Evolutionary conservation across 805 yeast genomes (phyloP), one percentile per base, ranked within the genome.

Genomic region (Starmerella apicola): DNA sequence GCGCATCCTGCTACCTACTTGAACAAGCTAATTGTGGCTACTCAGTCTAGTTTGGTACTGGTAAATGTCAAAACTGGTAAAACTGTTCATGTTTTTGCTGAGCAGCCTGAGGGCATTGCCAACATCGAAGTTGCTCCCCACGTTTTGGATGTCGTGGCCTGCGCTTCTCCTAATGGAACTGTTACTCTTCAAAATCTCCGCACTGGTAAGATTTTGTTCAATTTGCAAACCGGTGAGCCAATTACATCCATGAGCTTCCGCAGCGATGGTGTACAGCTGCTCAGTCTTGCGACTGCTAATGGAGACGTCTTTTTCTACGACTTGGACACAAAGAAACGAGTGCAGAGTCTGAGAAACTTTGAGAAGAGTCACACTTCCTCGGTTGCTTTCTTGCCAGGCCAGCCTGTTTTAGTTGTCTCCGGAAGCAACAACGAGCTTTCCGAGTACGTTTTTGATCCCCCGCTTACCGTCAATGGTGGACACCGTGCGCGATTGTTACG

Each of bases 361-460:
- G 68, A 68, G 39, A 68, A 68, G 42, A 94, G 94, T 18, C 95
- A 95, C 50, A 76, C 85, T 12, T 65, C 84, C 4, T 73, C 71
- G 37, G 81, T 74, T 4, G 66, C 71, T 34, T 91, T 84, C 58
- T 64, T 91, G 41, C 79, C 82, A 50, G 96, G 96, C 3, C 97
- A 88, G 62, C 86, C 98, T 0, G 77, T 93, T 17, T 64, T 85
- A 15, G 78, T 91, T 12, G 80, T 95, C 2, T 75, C 79, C 32
- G 97, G 97, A 50, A 88, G 81, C 26, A 97, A 93, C 57, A 91
- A 91, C 60, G 74, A 76, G 28, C 65, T 91, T 51, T 82, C 82
- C 53, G 97, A 91, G 60, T 81, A 68, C 51, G 96, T 85, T 0
- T 91, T 91, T 61, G 98, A 91, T 61, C 96, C 96, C 2, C 74